Base-by-base conservation (phyloP, 257 asterid genomes). In the Haberlea rhodopensis region DNA sequence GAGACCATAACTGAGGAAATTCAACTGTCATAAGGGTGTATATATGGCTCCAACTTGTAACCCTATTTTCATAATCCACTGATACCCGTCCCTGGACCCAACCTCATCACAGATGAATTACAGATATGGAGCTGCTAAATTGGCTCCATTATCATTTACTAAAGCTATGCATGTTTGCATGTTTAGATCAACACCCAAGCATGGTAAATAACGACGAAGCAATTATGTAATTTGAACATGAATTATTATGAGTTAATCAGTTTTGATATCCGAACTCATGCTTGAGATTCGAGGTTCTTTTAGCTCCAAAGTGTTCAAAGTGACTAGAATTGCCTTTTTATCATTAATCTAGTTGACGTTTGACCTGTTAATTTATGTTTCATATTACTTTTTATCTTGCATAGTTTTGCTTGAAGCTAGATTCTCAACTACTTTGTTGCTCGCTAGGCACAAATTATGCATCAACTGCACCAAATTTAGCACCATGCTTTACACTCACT, bases 251-350 rank as follows among this genome's bases (percentile, higher is more conserved):
- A 43, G 19, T 43, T 43, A 43, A 15, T 1, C 13, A 32, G 8
- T 32, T 32, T 3, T 7, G 8, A 7, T 32, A 13, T 32, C 8
- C 13, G 13, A 32, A 32, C 8, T 32, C 40, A 32, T 32, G 8
- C 40, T 32, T 32, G 40, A 0, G 3, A 32, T 32, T 2, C 8
- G 40, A 32, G 40, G 40, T 32, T 32, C 11, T 32, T 32, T 32
- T 32, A 32, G 40, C 13, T 32, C 40, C 40, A 32, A 8, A 32
- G 40, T 32, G 40, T 32, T 57, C 63, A 45, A 71, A 57, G 58
- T 53, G 21, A 32, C 23, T 66, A 29, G 65, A 63, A 58, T 63
- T 63, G 60, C 53, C 21, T 52, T 20, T 56, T 27, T 19, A 16
- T 31, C 20, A 20, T 49, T 5, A 9, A 15, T 60, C 28, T 59